These are phyloP conservation scores for Hypocreales sp. DNA, from an alignment of 2,329 filamentous ascomycete genomes.

Conservation along the genomic window DNA sequence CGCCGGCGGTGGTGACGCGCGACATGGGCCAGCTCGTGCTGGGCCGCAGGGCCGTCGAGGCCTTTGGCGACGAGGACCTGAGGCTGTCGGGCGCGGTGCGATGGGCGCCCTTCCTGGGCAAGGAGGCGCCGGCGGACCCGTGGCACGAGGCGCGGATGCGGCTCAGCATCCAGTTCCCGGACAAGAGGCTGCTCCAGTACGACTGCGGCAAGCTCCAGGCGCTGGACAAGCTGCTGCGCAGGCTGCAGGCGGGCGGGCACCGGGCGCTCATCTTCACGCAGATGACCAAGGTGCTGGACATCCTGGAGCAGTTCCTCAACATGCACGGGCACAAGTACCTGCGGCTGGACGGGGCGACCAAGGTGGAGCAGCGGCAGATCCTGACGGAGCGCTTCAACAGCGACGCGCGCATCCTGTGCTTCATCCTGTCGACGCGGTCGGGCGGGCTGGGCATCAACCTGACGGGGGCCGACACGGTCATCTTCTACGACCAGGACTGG, in stretches of 20 bases:
- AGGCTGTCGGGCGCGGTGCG: conserved; percentile 39
- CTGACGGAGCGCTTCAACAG: conserved; percentile 95
- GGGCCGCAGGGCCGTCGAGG: conserved; percentile 40
- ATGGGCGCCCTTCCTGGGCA: conserved; percentile 40
- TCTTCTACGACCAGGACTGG: conserved; percentile 99
- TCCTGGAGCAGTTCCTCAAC: conserved; percentile 93
- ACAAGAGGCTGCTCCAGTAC: conserved; percentile 90
- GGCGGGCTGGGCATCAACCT: conserved; percentile 93
- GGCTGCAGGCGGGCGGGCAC: conserved; percentile 78
- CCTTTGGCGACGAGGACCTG: conserved; percentile 40
- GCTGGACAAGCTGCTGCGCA: conserved; percentile 71
- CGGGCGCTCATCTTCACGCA: conserved; percentile 97
- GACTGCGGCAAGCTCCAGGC: conserved; percentile 94
- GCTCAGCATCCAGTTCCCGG: conserved; percentile 88
- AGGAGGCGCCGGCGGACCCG: conserved; percentile 50
- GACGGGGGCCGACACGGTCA: conserved; percentile 91
- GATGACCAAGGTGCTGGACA: conserved; percentile 97
- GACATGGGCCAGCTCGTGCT: conserved; percentile 57
- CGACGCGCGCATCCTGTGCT: conserved; percentile 80
- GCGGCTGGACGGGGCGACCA: conserved; percentile 88
- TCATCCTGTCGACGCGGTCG: conserved; percentile 89
- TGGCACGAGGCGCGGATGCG: conserved; percentile 92
- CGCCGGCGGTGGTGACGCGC: conserved; percentile 71
- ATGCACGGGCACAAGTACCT: conserved; percentile 96
- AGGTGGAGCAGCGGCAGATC: conserved; percentile 89